Evolutionary conservation across 164 flowering plant species (phyloP), one percentile per base, ranked within the genome.

Genomic region (Hamamelis virginiana): DNA sequence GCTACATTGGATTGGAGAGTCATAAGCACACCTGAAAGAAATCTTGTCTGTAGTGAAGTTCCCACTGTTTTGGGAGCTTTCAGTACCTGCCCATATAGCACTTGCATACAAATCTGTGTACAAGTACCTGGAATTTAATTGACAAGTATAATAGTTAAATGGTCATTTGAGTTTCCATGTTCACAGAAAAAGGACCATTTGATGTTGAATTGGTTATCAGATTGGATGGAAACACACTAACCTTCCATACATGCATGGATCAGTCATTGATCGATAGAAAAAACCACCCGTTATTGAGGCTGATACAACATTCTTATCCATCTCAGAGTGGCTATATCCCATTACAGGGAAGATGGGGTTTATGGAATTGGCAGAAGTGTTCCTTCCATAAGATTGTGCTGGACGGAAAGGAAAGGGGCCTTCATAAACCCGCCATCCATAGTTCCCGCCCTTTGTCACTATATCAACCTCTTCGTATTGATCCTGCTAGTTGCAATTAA

Each of bases 181-280:
- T n/a, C n/a, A n/a, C n/a, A 33, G 2, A n/a, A n/a, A n/a, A n/a
- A n/a, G n/a, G n/a, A n/a, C n/a, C n/a, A n/a, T n/a, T n/a, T n/a
- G n/a, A n/a, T n/a, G n/a, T n/a, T n/a, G n/a, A n/a, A n/a, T n/a
- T n/a, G n/a, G n/a, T n/a, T n/a, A 33, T 33, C 6, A 33, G 41
- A 33, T 2, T 2, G 41, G 41, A 33, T 33, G 1, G n/a, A 52
- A 68, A 22, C 19, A 51, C 9, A 65, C 81, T 83, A 64, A 90
- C 98, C 92, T 91, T 79, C 98, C 98, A 72, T 75, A 66, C 85
- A 84, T 71, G 84, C 97, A 94, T 38, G 97, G 97, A 83, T 94
- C 97, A 10, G 91, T 84, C 25, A 1, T 33, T 15, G 95, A 88
- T 25, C 95, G 83, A 75, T 90, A 94, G 52, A 90, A 72, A 60